Evolutionary conservation across 176 grass and related monocot species (phyloP).

Genomic region (Triticum dicoccoides): DNA sequence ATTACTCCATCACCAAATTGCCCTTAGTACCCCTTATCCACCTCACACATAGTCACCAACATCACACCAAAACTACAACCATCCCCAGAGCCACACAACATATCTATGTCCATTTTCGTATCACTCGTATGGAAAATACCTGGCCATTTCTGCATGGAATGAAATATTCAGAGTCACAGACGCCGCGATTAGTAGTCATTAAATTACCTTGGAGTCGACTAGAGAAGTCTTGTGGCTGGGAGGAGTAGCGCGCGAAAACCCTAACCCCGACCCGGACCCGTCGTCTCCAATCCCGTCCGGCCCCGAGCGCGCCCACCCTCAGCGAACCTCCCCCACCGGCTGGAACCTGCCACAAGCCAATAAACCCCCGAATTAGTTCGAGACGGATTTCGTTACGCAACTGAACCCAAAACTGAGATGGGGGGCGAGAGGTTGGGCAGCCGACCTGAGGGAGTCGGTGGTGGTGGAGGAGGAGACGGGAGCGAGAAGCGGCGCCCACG

Average conservation of each 20-base stretch:
- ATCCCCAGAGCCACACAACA: not conserved
- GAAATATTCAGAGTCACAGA: not conserved
- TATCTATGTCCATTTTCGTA: not conserved
- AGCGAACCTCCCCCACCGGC: slow-evolving; percentile 17
- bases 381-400: too few species aligned
- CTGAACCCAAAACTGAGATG: not conserved
- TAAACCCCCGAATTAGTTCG: not conserved
- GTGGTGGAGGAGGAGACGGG: slow-evolving; percentile 46
- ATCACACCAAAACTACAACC: not conserved
- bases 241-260: slow-evolving; percentile 64
- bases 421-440: not conserved
- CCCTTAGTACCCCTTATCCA: not conserved
- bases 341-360: slow-evolving; percentile 11
- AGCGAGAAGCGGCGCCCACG: slow-evolving; percentile 34
- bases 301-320: slow-evolving; percentile 23
- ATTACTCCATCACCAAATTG: not conserved
- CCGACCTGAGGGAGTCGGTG: slow-evolving; percentile 29
- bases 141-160: not conserved
- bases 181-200: not conserved
- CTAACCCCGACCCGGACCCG: slow-evolving; percentile 3
- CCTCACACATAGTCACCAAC: not conserved
- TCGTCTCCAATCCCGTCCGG: not conserved
- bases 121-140: not conserved
- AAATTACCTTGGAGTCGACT: slow-evolving; percentile 61
- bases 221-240: slow-evolving; percentile 66